Evolutionary conservation across 495 filamentous ascomycete genomes (phyloP).

Genomic region (Aspergillus egyptiacus): DNA sequence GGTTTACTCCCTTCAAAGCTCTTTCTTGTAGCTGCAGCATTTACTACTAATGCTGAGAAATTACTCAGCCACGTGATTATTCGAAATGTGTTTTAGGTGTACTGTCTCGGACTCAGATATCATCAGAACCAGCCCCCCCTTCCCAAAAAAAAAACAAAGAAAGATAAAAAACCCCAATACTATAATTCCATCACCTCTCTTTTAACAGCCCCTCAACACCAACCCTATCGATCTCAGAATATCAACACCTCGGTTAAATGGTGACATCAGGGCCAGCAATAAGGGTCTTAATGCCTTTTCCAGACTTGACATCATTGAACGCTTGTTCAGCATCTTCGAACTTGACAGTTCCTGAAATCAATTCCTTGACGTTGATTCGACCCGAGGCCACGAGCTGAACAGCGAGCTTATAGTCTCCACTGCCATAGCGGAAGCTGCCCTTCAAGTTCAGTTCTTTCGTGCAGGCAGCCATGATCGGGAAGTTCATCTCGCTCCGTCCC

Average conservation of each 20-base stretch:
- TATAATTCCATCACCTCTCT: neutral
- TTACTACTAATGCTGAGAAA: too few species aligned
- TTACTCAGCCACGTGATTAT: too few species aligned
- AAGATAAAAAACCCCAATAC: too few species aligned
- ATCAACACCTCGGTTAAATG: neutral
- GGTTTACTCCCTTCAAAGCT: neutral
- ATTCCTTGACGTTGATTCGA: conserved; percentile 43
- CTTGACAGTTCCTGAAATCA: conserved; percentile 48
- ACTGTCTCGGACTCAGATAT: too few species aligned
- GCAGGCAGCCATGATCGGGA: conserved; percentile 53
- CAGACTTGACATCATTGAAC: conserved; percentile 42
- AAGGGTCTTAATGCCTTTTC: conserved; percentile 45
- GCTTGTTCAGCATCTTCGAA: conserved; percentile 50
- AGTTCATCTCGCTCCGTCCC: conserved; percentile 49
- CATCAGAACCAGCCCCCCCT: too few species aligned
- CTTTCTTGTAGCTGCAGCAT: neutral
- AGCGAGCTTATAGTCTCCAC: conserved; percentile 51
- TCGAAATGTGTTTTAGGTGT: too few species aligned
- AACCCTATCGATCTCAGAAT: neutral
- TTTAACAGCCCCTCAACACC: neutral
- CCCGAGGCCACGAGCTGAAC: conserved; percentile 47
- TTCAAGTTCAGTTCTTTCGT: conserved; percentile 49
- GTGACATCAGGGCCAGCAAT: conserved; percentile 32
- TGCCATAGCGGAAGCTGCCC: conserved; percentile 50
- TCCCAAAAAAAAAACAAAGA: too few species aligned